phyloP scores from a whole-genome alignment of 2,329 filamentous ascomycete genomes.

The Hymenoscyphus albidus region DNA sequence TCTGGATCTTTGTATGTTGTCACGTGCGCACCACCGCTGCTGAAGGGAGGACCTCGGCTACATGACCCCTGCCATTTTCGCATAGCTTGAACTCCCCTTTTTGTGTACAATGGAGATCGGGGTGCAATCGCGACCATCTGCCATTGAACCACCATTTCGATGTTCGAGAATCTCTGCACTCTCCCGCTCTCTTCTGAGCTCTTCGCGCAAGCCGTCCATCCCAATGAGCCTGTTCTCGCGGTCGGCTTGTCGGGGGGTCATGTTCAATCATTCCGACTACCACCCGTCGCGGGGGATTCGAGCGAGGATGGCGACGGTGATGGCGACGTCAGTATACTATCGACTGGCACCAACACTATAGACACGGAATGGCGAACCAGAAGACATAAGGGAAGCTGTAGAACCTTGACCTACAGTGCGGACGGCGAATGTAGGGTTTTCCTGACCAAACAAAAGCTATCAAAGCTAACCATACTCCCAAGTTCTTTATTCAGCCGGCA shows the following conservation, averaged over 20 bases:
- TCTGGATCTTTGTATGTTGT: neutral
- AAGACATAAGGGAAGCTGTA: conserved; percentile 91
- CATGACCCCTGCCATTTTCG: neutral
- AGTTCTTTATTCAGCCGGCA: conserved; percentile 62
- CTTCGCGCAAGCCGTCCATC: conserved; percentile 85
- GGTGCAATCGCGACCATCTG: neutral
- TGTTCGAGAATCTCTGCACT: conserved; percentile 76
- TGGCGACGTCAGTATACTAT: conserved; percentile 42
- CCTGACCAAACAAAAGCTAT: neutral
- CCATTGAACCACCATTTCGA: conserved; percentile 11
- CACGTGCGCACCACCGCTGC: neutral
- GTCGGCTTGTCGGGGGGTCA: conserved; percentile 83
- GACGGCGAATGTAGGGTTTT: conserved; percentile 66
- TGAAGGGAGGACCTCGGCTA: neutral
- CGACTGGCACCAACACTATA: conserved; percentile 68
- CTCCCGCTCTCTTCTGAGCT: conserved; percentile 82
- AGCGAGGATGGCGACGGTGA: conserved; percentile 46
- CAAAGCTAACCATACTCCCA: conserved; percentile 10
- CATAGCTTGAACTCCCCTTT: neutral
- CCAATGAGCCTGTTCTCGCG: conserved; percentile 75
- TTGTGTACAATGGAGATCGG: neutral
- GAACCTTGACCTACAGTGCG: conserved; percentile 70
- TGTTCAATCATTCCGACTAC: conserved; percentile 77
- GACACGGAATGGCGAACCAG: conserved; percentile 82
- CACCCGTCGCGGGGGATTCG: conserved; percentile 46